Base-by-base conservation (phyloP, 306 rosid species). In the Dalbergia cochinchinensis region DNA sequence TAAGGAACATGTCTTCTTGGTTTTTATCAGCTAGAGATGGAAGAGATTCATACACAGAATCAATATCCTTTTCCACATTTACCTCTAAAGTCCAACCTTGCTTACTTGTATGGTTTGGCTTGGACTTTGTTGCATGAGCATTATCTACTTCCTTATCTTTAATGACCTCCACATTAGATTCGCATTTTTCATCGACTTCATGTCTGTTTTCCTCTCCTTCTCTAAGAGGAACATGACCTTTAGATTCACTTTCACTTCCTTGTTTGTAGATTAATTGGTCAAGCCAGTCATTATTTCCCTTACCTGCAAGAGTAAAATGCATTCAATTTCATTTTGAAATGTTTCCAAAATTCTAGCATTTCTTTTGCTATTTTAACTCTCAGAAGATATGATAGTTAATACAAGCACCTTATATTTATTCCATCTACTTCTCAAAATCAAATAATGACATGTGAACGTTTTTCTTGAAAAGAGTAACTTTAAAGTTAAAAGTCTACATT, bases 1-100 rank as follows among this genome's bases (percentile, higher is more conserved):
- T 9, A 53, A 62, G 69, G 16, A 59, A 81, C 55, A 69, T 11
- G 10, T 73, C 68, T 13, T 83, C 88, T 0, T 85, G 67, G 73
- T 72, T 77, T 83, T 66, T 80, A 9, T 70, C 84, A 33, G 7
- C 54, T 61, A 84, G 83, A 71, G 78, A 66, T 41, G 92, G 79
- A 77, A 90, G 83, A 78, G 90, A 76, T 19, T 82, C 90, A 81
- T 80, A 84, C 0, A 77, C 39, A 53, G 90, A 76, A 8, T 90
- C 94, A 51, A n/a, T 54, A 18, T 54, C 63, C 41, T 14, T 73
- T 50, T 73, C 71, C 22, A 58, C 50, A 51, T 62, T 58, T 55
- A 15, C 50, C 37, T n/a, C 31, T 20, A 50, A 67, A 51, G 8
- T 67, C 33, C 65, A 41, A 31, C 80, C 50, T 47, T 78, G 71